Evolutionary conservation across 2,329 filamentous ascomycete species (phyloP).

Genomic region (Colletotrichum lupini): DNA sequence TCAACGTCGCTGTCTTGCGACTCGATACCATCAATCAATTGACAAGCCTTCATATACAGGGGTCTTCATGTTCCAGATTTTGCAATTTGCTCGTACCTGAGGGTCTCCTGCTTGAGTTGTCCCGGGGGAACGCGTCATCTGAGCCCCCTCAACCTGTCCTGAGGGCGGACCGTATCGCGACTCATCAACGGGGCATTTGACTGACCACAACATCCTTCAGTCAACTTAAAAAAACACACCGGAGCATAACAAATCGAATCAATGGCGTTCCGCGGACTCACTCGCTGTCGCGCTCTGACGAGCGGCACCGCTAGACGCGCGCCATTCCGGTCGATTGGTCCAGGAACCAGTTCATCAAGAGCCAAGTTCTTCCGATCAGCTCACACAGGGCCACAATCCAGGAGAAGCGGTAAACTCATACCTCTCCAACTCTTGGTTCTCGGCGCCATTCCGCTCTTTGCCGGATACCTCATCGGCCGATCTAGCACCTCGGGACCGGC

Average conservation of each 20-base stretch:
- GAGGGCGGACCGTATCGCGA: too few species aligned
- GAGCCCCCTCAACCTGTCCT: too few species aligned
- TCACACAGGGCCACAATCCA: not conserved
- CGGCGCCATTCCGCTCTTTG: conserved; percentile 13
- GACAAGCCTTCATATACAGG: too few species aligned
- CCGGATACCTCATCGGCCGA: conserved; percentile 15
- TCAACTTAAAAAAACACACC: not conserved
- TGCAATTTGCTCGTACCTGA: not conserved
- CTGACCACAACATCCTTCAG: not conserved
- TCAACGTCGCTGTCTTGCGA: not conserved
- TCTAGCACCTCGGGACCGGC: not conserved
- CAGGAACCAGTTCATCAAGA: not conserved
- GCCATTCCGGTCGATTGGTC: not conserved
- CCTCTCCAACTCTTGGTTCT: conserved; percentile 13
- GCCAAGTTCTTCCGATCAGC: not conserved
- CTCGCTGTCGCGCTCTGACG: not conserved
- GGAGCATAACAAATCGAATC: too few species aligned
- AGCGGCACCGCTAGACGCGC: not conserved
- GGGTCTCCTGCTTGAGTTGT: not conserved
- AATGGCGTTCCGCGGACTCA: not conserved
- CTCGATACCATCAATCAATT: not conserved
- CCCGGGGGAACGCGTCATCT: too few species aligned
- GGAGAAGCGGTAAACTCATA: not conserved
- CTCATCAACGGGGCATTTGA: not conserved
- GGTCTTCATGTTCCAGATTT: not conserved